These are phyloP conservation scores for Trametes elegans DNA, from an alignment of 768 basidiomycete genomes.

Conservation along the genomic window DNA sequence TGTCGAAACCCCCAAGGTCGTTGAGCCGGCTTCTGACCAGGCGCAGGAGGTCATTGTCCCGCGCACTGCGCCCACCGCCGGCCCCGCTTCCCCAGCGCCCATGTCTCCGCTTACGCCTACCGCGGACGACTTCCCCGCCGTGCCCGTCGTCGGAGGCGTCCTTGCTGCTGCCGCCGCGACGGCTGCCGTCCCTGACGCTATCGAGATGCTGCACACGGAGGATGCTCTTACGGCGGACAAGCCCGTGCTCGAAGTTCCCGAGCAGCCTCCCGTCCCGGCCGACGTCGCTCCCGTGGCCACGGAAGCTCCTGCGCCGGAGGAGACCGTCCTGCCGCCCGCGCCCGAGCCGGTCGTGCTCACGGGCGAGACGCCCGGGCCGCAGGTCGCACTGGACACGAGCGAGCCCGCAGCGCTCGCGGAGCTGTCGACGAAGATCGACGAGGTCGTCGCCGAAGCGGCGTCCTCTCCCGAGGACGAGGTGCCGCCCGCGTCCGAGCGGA, in stretches of 20 bases:
- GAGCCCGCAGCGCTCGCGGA: conserved; percentile 28
- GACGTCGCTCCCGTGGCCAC: conserved; percentile 11
- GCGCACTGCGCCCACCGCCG: conserved; percentile 8
- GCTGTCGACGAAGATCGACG: conserved; percentile 14
- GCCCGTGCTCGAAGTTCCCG: conserved; percentile 12
- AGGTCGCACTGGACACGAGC: conserved; percentile 30
- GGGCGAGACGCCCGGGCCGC: conserved; percentile 30
- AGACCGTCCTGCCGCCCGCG: conserved; percentile 28
- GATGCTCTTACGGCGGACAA: conserved; percentile 20
- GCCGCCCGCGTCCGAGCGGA: not conserved
- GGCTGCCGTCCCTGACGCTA: conserved; percentile 12
- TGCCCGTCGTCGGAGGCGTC: conserved; percentile 20
- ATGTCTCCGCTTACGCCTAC: conserved; percentile 12
- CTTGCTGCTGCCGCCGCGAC: conserved; percentile 15
- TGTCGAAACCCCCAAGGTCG: not conserved
- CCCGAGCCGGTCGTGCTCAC: conserved; percentile 31
- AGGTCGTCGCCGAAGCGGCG: conserved; percentile 10
- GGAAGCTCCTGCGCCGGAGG: conserved; percentile 4
- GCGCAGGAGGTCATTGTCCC: conserved; percentile 15
- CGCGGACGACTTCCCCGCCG: conserved; percentile 20
- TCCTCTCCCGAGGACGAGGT: not conserved
- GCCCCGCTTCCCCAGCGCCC: not conserved
- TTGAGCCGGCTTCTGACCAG: not conserved
- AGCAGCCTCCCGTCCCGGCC: conserved; percentile 10
- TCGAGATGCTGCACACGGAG: conserved; percentile 17